Conservation (phyloP, 148 eudicot species). For the Nepenthes gracilis region DNA sequence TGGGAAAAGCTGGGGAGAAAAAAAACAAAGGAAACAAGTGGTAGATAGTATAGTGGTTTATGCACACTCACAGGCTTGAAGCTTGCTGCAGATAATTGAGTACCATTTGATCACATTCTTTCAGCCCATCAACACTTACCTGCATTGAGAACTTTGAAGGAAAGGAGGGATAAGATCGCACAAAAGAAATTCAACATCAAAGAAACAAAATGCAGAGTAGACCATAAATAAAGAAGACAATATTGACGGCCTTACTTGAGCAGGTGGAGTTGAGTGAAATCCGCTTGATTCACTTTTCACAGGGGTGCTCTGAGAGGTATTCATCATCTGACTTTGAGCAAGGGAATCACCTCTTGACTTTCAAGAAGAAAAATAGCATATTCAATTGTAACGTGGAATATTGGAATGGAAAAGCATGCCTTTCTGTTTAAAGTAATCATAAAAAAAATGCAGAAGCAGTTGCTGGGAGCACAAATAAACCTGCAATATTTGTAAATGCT, state of each 20-base stretch:
- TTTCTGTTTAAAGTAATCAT: background rate
- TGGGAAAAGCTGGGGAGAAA: too few species aligned
- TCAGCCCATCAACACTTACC: constrained; percentile 52
- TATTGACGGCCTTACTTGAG: constrained; percentile 24
- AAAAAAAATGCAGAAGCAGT: background rate
- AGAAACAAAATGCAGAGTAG: background rate
- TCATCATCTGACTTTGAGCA: constrained; percentile 21
- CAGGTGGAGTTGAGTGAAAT: constrained; percentile 37
- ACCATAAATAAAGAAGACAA: too few species aligned
- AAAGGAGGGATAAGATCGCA: background rate
- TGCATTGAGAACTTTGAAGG: constrained; percentile 38
- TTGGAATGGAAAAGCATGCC: background rate
- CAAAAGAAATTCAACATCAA: background rate
- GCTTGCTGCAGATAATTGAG: constrained; percentile 60
- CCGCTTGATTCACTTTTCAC: constrained; percentile 38
- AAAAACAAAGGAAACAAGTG: background rate
- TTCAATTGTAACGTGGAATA: background rate
- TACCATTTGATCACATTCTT: constrained; percentile 58
- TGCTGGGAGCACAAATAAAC: constrained; percentile 19
- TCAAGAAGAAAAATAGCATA: constrained; percentile 2
- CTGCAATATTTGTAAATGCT: constrained; percentile 47
- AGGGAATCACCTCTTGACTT: constrained; percentile 36
- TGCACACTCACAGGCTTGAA: constrained; percentile 48
- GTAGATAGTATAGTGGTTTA: background rate
- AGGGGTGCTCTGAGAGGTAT: constrained; percentile 36